Conservation (phyloP, 768 basidiomycete genomes). For the Cystofilobasidium bisporidii region DNA sequence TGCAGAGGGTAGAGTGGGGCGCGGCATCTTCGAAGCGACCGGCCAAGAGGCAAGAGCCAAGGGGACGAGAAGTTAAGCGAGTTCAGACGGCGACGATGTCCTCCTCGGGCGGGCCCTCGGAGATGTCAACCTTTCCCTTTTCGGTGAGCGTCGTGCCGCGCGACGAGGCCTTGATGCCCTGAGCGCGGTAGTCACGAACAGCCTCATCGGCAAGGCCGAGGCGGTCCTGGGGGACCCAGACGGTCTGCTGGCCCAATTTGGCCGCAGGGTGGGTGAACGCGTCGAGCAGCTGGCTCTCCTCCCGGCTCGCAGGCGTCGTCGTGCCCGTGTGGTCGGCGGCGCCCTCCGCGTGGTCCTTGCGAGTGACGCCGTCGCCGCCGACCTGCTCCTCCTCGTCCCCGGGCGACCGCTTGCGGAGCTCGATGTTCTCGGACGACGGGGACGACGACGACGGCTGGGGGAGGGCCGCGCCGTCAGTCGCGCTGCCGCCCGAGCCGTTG, state of each 20-base stretch:
- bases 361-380: neutral
- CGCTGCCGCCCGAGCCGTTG: slow-evolving; percentile 13
- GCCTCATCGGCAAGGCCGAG: slow-evolving; percentile 53
- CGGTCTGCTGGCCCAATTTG: slow-evolving; percentile 54
- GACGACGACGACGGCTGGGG: neutral
- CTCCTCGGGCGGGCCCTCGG: slow-evolving; percentile 37
- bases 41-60: too few species aligned
- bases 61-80: too few species aligned
- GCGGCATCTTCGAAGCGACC: too few species aligned
- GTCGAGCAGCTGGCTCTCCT: slow-evolving; percentile 37
- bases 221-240: slow-evolving; percentile 82
- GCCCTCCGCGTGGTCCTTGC: neutral
- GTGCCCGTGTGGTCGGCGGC: neutral
- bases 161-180: slow-evolving; percentile 49
- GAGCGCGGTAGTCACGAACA: slow-evolving; percentile 48
- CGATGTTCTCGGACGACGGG: neutral
- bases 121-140: slow-evolving; percentile 38
- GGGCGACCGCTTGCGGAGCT: neutral
- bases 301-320: neutral
- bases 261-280: slow-evolving; percentile 77
- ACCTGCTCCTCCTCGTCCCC: neutral
- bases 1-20: too few species aligned
- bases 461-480: neutral
- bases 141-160: slow-evolving; percentile 44
- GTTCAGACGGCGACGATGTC: slow-evolving; percentile 14